Evolutionary conservation across 164 flowering plant species (phyloP).

Genomic region (Dillenia suffruticosa): DNA sequence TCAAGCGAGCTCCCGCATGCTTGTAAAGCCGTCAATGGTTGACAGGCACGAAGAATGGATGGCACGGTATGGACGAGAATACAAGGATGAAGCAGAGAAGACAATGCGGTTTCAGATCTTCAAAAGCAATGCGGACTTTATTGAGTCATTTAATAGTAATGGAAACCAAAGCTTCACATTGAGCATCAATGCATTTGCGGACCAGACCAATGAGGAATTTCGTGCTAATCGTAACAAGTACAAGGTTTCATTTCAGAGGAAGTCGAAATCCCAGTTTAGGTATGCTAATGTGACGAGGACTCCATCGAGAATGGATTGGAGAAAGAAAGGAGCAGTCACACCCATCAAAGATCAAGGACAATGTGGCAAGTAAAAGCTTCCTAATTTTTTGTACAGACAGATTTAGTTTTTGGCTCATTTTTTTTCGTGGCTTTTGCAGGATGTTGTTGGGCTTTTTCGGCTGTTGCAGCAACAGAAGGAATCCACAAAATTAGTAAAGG

Average conservation of each 20-base stretch:
- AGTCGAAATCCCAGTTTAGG: not conserved
- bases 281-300: conserved; percentile 3
- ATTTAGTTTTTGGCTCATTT: not conserved
- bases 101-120: too few relatives aligned
- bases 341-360: too few relatives aligned
- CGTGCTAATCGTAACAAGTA: conserved; percentile 6
- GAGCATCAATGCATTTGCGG: conserved; percentile 10
- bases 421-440: not conserved
- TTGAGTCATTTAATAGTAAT: too few relatives aligned
- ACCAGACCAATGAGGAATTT: conserved; percentile 12
- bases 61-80: too few relatives aligned
- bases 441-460: not conserved
- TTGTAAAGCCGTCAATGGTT: too few relatives aligned
- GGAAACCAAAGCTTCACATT: not conserved
- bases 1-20: too few relatives aligned
- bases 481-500: not conserved
- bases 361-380: too few relatives aligned
- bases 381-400: not conserved
- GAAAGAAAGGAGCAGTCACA: too few relatives aligned
- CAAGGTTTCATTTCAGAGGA: not conserved
- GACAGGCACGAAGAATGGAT: too few relatives aligned
- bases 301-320: not conserved
- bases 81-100: not conserved
- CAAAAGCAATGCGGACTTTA: too few relatives aligned
- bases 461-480: not conserved